phyloP scores from a whole-genome alignment of 306 rosid genomes.

The Dryas alaskensis region DNA sequence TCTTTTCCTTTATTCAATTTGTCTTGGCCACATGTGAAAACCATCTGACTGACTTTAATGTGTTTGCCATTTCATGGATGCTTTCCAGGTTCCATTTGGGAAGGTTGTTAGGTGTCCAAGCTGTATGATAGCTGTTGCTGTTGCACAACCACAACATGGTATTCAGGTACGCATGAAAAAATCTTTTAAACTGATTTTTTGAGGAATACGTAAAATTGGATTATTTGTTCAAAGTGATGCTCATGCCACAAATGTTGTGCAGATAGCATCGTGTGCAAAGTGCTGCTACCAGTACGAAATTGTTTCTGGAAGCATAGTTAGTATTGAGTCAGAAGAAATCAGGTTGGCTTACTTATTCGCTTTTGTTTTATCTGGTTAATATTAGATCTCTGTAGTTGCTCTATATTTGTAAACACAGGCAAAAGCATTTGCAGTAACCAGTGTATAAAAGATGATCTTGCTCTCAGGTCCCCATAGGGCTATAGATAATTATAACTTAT shows the following conservation, averaged over 20 bases:
- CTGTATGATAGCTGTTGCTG: constrained; percentile 78
- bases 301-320: constrained; percentile 75
- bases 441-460: background rate
- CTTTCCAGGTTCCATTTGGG: constrained; percentile 84
- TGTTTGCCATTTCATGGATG: constrained; percentile 13
- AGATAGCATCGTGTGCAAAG: constrained; percentile 86
- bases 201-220: background rate
- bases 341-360: constrained; percentile 54
- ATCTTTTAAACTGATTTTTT: background rate
- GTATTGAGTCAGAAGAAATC: constrained; percentile 90
- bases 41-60: background rate
- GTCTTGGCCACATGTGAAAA: background rate
- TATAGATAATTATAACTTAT: background rate
- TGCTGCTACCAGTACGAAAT: constrained; percentile 92
- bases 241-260: constrained; percentile 35
- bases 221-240: background rate
- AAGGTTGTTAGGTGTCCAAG: constrained; percentile 90
- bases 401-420: background rate
- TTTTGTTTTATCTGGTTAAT: constrained; percentile 15
- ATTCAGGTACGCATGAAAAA: constrained; percentile 58
- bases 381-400: background rate
- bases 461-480: background rate
- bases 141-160: constrained; percentile 97
- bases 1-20: background rate
- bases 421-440: background rate